A percentile compares a stretch with the other conserved stretches of the same genome.
phyloP scores from a whole-genome alignment of 495 filamentous ascomycete genomes.

The Cladorrhinum samala region DNA sequence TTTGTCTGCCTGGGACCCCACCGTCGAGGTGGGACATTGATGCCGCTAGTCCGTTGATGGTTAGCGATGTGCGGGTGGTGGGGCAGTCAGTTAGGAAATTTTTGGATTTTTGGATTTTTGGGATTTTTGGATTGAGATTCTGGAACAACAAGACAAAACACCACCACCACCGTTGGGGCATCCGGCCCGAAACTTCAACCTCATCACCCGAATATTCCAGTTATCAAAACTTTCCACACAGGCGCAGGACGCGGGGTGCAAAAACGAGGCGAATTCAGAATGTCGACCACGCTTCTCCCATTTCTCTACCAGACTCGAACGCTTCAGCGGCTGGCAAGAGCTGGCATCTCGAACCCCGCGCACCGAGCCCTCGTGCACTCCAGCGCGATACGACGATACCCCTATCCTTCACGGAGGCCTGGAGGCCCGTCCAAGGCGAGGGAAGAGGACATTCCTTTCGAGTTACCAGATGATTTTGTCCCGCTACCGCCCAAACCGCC shows the following conservation, averaged over 20 bases:
- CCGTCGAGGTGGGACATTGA: neutral
- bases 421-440: neutral
- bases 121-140: too few relatives aligned
- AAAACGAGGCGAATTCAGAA: conserved; percentile 8
- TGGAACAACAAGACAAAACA: too few relatives aligned
- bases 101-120: neutral
- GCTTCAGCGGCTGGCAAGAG: conserved; percentile 33
- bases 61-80: neutral
- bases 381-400: neutral
- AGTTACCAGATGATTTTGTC: conserved; percentile 18
- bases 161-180: neutral
- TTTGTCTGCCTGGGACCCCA: neutral
- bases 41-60: neutral
- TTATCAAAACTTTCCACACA: neutral
- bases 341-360: conserved; percentile 7
- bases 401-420: neutral
- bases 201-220: neutral
- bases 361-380: conserved; percentile 18
- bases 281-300: conserved; percentile 43
- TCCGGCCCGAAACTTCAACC: too few relatives aligned
- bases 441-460: conserved; percentile 36
- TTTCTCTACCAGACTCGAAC: conserved; percentile 72
- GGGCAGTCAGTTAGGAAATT: conserved; percentile 11
- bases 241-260: neutral
- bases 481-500: neutral